Evolutionary conservation across 148 eudicot genomes (phyloP).

Genomic region (Vaccinium darrowii): DNA sequence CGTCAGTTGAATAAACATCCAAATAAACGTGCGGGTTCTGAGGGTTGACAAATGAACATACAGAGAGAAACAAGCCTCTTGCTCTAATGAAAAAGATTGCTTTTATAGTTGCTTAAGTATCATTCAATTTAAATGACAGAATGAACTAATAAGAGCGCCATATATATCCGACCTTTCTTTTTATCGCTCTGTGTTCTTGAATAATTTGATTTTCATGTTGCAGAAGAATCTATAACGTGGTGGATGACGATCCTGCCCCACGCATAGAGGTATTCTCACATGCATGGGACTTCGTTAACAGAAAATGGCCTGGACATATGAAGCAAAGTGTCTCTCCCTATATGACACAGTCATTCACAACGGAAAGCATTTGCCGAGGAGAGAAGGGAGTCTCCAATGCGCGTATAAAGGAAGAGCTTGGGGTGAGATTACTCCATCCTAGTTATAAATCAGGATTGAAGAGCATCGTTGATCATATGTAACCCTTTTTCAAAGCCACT

Average conservation of each 20-base stretch:
- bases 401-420: conserved; percentile 65
- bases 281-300: conserved; percentile 52
- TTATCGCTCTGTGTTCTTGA: not conserved
- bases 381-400: conserved; percentile 79
- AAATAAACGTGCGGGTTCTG: not conserved
- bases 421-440: conserved; percentile 57
- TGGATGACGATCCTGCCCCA: conserved; percentile 90
- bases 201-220: not conserved
- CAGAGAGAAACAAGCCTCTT: too few species aligned
- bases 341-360: conserved; percentile 6
- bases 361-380: conserved; percentile 25
- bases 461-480: conserved; percentile 50
- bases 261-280: conserved; percentile 61
- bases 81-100: too few species aligned
- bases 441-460: conserved; percentile 71
- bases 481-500: conserved; percentile 16
- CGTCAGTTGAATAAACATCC: not conserved
- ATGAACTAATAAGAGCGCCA: not conserved
- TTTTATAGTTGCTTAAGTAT: too few species aligned
- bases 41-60: too few species aligned
- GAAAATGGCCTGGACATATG: conserved; percentile 53
- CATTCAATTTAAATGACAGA: not conserved
- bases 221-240: conserved; percentile 69
- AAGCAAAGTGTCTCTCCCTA: conserved; percentile 17
- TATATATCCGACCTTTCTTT: not conserved